Percentiles rank a stretch among this genome's conserved stretches.
Evolutionary conservation across 2,329 filamentous ascomycete genomes (phyloP).

Genomic region (Phoma sp.): DNA sequence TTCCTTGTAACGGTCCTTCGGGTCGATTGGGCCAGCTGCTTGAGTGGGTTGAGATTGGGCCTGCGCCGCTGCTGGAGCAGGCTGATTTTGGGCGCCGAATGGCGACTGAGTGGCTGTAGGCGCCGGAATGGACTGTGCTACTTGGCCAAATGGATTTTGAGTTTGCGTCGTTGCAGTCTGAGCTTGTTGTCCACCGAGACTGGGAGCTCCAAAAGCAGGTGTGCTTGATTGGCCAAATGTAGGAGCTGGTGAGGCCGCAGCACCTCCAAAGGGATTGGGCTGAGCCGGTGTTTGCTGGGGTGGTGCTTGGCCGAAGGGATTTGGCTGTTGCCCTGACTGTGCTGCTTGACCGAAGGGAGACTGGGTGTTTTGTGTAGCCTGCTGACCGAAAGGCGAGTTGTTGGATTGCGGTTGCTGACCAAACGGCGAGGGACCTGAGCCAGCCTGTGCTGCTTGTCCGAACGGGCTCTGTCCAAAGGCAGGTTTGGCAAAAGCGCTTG

Average conservation of each 20-base stretch:
- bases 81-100: conserved; percentile 20
- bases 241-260: conserved; percentile 23
- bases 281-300: conserved; percentile 16
- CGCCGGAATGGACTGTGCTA: conserved; percentile 9
- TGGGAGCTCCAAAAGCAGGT: conserved; percentile 45
- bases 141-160: conserved; percentile 34
- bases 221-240: conserved; percentile 48
- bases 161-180: conserved; percentile 17
- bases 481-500: conserved; percentile 54
- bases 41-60: conserved; percentile 51
- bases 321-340: conserved; percentile 21
- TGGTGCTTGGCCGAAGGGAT: conserved; percentile 33
- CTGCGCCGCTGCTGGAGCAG: conserved; percentile 17
- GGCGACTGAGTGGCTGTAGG: conserved; percentile 24
- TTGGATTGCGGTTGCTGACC: conserved; percentile 41
- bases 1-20: conserved; percentile 64
- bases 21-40: conserved; percentile 30
- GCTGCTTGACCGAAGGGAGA: conserved; percentile 33
- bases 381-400: conserved; percentile 40
- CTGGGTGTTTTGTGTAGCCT: conserved; percentile 23
- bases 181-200: conserved; percentile 27
- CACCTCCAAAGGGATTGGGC: conserved; percentile 28
- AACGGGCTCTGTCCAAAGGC: conserved; percentile 49
- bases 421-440: conserved; percentile 41
- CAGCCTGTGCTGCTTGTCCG: conserved; percentile 53